These are phyloP conservation scores for Calvatia gigantea DNA, from an alignment of 768 basidiomycete genomes.

Conservation along the genomic window DNA sequence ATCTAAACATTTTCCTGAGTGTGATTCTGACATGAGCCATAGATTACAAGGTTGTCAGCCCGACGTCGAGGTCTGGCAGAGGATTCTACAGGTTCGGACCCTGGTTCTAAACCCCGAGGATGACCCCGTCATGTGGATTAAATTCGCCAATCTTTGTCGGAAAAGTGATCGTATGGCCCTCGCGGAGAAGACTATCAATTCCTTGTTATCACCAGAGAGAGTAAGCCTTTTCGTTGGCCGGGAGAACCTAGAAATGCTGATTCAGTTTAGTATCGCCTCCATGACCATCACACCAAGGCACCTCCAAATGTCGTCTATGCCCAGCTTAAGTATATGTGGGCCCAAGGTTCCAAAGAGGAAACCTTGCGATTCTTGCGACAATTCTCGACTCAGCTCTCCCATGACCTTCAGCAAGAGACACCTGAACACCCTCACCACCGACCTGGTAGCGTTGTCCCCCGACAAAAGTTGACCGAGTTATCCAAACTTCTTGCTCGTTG, in stretches of 20 bases:
- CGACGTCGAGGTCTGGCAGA: constrained; percentile 99
- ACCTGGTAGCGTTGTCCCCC: constrained; percentile 40
- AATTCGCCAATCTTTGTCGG: constrained; percentile 96
- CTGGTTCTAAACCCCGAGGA: constrained; percentile 91
- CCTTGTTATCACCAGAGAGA: constrained; percentile 74
- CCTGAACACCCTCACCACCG: constrained; percentile 46
- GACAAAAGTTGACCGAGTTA: constrained; percentile 60
- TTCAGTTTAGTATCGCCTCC: constrained; percentile 43
- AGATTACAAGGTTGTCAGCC: constrained; percentile 95
- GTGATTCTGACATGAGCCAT: not conserved
- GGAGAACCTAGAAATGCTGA: not conserved
- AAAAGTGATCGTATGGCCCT: constrained; percentile 93
- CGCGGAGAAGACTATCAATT: constrained; percentile 96
- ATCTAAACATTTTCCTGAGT: not conserved
- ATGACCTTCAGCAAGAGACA: constrained; percentile 66
- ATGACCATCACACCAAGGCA: constrained; percentile 62
- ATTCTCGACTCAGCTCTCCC: constrained; percentile 73
- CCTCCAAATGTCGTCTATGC: constrained; percentile 97
- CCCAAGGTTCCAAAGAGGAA: constrained; percentile 71
- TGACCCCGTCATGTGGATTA: constrained; percentile 97
- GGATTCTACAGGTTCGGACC: constrained; percentile 92
- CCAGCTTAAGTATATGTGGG: constrained; percentile 96
- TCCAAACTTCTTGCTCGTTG: constrained; percentile 91
- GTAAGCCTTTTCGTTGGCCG: constrained; percentile 28
- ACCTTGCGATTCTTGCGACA: constrained; percentile 79